Evolutionary conservation across 148 eudicot genomes (phyloP).

Genomic region (Persicaria tinctoria): DNA sequence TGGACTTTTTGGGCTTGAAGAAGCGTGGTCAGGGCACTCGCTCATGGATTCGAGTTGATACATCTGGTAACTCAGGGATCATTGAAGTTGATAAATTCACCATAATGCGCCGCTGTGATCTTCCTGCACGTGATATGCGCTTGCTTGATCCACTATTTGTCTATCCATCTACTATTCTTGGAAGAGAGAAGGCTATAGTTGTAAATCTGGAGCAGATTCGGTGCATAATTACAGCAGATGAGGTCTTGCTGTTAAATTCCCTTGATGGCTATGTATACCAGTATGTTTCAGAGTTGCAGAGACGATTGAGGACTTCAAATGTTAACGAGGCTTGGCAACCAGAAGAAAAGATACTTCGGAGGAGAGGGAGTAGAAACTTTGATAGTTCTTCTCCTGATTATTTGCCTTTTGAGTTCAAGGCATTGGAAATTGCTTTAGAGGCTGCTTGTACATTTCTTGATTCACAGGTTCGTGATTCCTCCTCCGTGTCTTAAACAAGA

Average conservation of each 20-base stretch:
- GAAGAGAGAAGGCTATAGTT: conserved; percentile 80
- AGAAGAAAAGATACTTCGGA: conserved; percentile 39
- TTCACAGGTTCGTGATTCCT: conserved; percentile 8
- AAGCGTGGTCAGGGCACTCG: conserved; percentile 89
- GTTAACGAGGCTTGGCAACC: conserved; percentile 68
- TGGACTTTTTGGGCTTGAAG: conserved; percentile 81
- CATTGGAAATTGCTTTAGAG: conserved; percentile 13
- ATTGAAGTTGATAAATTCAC: conserved; percentile 67
- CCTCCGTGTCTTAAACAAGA: background rate
- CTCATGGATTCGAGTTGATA: conserved; percentile 89
- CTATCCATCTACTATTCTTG: conserved; percentile 77
- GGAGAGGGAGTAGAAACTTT: conserved; percentile 37
- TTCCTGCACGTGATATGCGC: conserved; percentile 88
- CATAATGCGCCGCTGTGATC: conserved; percentile 76
- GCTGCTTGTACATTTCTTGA: conserved; percentile 13
- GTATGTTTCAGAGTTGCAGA: conserved; percentile 84
- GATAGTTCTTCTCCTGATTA: conserved; percentile 7
- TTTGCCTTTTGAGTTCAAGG: conserved; percentile 18
- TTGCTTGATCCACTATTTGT: conserved; percentile 71
- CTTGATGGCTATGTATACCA: conserved; percentile 50
- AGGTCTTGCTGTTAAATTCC: conserved; percentile 13
- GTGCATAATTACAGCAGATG: conserved; percentile 10
- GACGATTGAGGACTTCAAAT: conserved; percentile 49
- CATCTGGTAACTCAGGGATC: conserved; percentile 65
- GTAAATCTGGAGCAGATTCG: conserved; percentile 52